Evolutionary conservation across 257 asterid species (phyloP).

Genomic region (Przewalskia tangutica): DNA sequence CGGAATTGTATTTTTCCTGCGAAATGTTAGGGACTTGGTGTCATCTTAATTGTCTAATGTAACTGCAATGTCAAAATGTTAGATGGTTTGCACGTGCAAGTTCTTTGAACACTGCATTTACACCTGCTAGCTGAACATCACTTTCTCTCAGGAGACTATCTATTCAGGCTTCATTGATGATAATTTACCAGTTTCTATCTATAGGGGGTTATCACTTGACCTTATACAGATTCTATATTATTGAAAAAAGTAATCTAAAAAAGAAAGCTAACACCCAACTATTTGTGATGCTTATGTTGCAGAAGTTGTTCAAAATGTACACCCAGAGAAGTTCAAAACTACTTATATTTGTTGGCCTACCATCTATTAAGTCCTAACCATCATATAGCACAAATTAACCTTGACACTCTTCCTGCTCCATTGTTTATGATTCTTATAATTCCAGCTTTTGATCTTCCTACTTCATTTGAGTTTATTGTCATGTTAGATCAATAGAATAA

Average conservation of each 20-base stretch:
- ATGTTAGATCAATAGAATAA: neutral
- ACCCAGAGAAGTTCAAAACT: constrained; percentile 6
- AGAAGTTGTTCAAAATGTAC: neutral
- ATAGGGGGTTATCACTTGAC: neutral
- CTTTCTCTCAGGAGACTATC: neutral
- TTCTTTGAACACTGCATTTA: constrained; percentile 4
- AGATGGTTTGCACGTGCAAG: constrained; percentile 2
- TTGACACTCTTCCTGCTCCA: neutral
- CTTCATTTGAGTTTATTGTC: neutral
- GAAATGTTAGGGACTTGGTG: neutral
- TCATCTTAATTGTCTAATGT: constrained; percentile 7
- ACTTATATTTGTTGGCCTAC: constrained; percentile 28
- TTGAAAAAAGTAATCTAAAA: neutral
- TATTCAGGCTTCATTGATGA: neutral
- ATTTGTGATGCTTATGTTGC: neutral
- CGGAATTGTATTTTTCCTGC: neutral
- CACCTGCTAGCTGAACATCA: constrained; percentile 3
- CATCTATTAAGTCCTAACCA: constrained; percentile 12
- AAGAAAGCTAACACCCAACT: neutral
- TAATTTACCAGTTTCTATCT: neutral
- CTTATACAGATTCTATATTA: neutral
- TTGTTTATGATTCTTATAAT: neutral
- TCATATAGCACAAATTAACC: neutral
- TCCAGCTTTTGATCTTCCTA: neutral
- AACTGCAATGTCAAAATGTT: constrained; percentile 1